Conservation (phyloP, 208 protist species). For the Leishmania amazonensis region DNA sequence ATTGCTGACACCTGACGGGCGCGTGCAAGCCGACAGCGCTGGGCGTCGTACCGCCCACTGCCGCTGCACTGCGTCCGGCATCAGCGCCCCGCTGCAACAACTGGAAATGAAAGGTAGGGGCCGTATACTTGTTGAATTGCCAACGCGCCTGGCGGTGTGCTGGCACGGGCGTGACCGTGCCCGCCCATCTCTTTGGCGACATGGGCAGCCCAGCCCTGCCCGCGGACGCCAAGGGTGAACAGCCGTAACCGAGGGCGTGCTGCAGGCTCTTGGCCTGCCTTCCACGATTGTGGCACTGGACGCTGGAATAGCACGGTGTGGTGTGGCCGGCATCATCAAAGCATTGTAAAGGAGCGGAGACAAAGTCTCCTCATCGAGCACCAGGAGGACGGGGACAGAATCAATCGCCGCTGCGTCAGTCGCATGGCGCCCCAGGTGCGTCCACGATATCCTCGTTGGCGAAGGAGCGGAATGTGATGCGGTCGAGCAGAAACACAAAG, state of each 20-base stretch:
- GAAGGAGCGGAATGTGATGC: constrained; percentile 77
- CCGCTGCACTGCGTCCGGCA: background rate
- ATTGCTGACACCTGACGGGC: too few species aligned
- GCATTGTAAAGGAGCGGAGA: background rate
- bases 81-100: background rate
- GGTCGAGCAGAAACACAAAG: constrained; percentile 64
- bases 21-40: background rate
- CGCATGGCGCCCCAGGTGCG: constrained; percentile 17
- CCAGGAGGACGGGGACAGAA: background rate
- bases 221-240: too few species aligned
- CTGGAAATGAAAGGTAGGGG: background rate
- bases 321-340: too few species aligned
- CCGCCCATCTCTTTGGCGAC: background rate
- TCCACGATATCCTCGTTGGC: constrained; percentile 56
- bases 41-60: background rate
- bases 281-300: too few species aligned
- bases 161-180: background rate
- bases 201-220: too few species aligned
- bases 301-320: too few species aligned
- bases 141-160: background rate
- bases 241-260: too few species aligned
- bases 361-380: background rate
- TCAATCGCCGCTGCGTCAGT: background rate
- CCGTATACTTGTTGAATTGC: background rate
- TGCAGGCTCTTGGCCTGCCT: too few species aligned